These are phyloP conservation scores for Chaetoscypha palmicola DNA, from an alignment of 2,329 filamentous ascomycete genomes.

Conservation along the genomic window DNA sequence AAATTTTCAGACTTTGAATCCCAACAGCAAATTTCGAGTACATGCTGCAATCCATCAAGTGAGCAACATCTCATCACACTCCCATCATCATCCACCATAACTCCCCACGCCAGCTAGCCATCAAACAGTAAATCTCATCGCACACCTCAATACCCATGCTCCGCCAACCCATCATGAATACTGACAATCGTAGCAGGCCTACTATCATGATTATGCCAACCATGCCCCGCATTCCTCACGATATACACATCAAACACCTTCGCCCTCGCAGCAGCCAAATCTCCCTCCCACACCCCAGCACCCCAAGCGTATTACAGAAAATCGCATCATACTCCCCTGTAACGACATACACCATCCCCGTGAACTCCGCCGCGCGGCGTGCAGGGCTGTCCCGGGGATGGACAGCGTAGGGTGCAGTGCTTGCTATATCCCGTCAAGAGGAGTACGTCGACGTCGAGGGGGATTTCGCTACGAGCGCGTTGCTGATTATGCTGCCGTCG, in stretches of 20 bases:
- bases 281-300: background rate
- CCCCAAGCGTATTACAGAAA: constrained; percentile 8
- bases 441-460: constrained; percentile 22
- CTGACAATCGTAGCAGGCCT: background rate
- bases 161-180: background rate
- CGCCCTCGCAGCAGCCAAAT: background rate
- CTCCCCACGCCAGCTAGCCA: no score
- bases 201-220: no score
- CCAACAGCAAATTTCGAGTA: no score
- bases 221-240: no score
- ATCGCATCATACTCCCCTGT: constrained; percentile 17
- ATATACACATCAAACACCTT: background rate
- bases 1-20: no score
- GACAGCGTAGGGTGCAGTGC: background rate
- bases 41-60: no score
- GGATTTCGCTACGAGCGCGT: constrained; percentile 20
- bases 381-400: background rate
- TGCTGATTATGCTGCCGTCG: constrained; percentile 23
- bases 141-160: background rate
- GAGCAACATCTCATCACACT: no score
- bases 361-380: constrained; percentile 8
- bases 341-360: constrained; percentile 11
- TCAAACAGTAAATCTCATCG: no score
- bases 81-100: no score
- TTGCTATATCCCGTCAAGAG: constrained; percentile 26